Evolutionary conservation across 306 rosid genomes (phyloP).

Genomic region (Mucuna pruriens): DNA sequence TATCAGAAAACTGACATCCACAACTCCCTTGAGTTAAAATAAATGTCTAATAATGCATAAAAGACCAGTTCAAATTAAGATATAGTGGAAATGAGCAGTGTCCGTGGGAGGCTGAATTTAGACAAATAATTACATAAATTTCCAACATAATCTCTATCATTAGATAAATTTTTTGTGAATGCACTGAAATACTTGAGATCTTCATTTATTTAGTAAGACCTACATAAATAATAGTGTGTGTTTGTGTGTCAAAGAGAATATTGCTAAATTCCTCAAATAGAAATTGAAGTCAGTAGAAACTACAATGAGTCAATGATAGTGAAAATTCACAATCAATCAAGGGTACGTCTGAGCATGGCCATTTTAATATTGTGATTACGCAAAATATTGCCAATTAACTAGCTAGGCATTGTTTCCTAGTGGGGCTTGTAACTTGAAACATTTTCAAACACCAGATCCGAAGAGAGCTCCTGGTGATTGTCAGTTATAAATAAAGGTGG

Average conservation of each 20-base stretch:
- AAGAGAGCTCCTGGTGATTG: background rate
- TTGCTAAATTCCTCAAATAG: background rate
- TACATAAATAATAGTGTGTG: background rate
- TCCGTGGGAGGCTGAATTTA: background rate
- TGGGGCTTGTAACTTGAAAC: conserved; percentile 10
- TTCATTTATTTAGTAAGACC: background rate
- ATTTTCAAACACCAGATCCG: background rate
- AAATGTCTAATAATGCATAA: conserved; percentile 7
- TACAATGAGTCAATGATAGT: background rate
- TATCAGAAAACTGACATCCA: conserved; percentile 3
- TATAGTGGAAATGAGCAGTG: background rate
- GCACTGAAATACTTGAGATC: background rate
- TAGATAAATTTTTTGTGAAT: background rate
- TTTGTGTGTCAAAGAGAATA: background rate
- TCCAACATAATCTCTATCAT: background rate
- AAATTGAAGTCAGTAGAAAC: background rate
- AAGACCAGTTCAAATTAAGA: background rate
- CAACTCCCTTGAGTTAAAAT: background rate
- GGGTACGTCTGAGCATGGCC: background rate
- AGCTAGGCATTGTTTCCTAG: background rate
- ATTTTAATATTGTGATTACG: background rate
- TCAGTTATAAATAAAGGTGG: background rate
- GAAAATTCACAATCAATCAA: conserved; percentile 3
- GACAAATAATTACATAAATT: background rate
- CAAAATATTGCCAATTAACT: conserved; percentile 14